Evolutionary conservation across 352 stramenopile species (phyloP).

Genomic region (Phytophthora multivora): DNA sequence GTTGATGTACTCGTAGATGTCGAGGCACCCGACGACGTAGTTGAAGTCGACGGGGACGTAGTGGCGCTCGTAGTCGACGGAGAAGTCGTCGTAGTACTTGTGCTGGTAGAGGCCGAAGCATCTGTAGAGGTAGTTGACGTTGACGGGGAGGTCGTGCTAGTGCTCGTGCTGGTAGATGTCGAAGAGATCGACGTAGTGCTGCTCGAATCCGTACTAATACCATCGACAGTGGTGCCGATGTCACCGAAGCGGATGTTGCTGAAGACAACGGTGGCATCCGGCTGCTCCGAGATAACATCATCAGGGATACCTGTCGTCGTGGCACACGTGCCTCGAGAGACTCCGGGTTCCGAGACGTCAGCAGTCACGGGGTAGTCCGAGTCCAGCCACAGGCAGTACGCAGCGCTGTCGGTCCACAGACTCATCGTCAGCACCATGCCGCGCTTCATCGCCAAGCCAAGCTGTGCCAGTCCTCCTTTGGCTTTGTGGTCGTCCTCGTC

Average conservation of each 20-base stretch:
- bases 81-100: neutral
- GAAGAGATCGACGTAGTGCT: slow-evolving; percentile 8
- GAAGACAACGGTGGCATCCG: slow-evolving; percentile 56
- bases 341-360: slow-evolving; percentile 41
- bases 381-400: slow-evolving; percentile 69
- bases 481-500: slow-evolving; percentile 58
- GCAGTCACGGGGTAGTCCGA: slow-evolving; percentile 46
- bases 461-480: slow-evolving; percentile 35
- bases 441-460: slow-evolving; percentile 49
- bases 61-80: neutral
- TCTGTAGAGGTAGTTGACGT: slow-evolving; percentile 5
- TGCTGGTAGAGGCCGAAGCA: slow-evolving; percentile 7
- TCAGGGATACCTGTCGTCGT: slow-evolving; percentile 42
- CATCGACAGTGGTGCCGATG: slow-evolving; percentile 49
- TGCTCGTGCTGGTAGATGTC: slow-evolving; percentile 5
- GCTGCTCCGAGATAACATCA: slow-evolving; percentile 43
- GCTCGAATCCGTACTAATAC: slow-evolving; percentile 21
- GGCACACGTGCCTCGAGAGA: slow-evolving; percentile 52
- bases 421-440: slow-evolving; percentile 73
- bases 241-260: slow-evolving; percentile 49
- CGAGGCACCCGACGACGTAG: neutral
- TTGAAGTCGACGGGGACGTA: neutral
- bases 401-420: slow-evolving; percentile 61
- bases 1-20: neutral
- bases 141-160: slow-evolving; percentile 9